phyloP scores from a whole-genome alignment of 305 asterid species.

The Fraxinus sp. region DNA sequence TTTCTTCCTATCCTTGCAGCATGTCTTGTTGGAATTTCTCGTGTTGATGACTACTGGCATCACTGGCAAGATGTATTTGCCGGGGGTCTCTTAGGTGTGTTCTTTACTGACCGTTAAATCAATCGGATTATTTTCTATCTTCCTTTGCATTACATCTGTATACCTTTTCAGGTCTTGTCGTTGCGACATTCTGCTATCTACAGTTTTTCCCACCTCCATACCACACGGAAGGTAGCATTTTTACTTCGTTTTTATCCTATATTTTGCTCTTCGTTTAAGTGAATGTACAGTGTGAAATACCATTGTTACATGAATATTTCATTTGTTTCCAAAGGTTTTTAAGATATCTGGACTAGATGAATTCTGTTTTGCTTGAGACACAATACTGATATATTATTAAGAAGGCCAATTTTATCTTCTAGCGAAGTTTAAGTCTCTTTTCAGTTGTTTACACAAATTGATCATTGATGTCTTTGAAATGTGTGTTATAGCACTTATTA shows the following conservation, averaged over 20 bases:
- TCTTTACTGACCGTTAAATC: neutral
- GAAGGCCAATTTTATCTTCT: neutral
- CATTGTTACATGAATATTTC: too few species aligned
- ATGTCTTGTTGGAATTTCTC: slow-evolving; percentile 77
- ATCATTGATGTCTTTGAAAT: neutral
- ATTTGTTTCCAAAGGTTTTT: too few species aligned
- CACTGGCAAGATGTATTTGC: slow-evolving; percentile 97
- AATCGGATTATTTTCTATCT: neutral
- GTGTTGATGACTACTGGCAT: slow-evolving; percentile 95
- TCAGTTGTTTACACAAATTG: neutral
- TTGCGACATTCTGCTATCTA: slow-evolving; percentile 72
- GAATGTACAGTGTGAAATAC: neutral
- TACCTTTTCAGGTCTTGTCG: slow-evolving; percentile 49
- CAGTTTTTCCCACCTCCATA: slow-evolving; percentile 91
- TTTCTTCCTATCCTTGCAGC: slow-evolving; percentile 77
- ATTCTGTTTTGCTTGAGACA: too few species aligned
- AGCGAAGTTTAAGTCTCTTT: neutral
- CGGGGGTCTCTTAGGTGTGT: slow-evolving; percentile 79
- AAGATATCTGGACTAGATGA: too few species aligned
- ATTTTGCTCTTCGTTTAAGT: neutral
- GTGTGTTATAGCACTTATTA: neutral
- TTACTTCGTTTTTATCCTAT: neutral
- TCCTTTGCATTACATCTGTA: neutral
- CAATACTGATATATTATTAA: too few species aligned
- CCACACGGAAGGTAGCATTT: slow-evolving; percentile 54